Percentiles rank a stretch among this genome's conserved stretches.
Conservation (phyloP, 116 monocot genomes). For the Phalaenopsis hybrid region DNA sequence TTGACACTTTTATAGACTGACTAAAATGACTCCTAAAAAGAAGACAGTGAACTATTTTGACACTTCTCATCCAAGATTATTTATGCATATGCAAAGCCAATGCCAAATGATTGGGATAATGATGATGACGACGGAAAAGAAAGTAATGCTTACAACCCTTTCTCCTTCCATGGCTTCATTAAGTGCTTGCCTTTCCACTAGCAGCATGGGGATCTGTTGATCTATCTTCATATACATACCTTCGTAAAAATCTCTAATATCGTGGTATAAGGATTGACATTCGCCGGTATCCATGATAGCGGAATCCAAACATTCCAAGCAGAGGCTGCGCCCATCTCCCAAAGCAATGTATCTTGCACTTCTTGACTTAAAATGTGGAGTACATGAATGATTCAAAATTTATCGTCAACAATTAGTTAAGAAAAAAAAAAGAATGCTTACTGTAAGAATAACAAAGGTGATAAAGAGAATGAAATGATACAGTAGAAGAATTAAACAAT, state of each 20-base stretch:
- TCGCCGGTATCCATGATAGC: constrained; percentile 93
- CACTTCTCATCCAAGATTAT: not conserved
- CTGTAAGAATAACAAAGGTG: not conserved
- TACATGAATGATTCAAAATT: not conserved
- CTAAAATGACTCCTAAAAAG: too few relatives aligned
- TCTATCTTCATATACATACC: constrained; percentile 94
- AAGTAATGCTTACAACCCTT: constrained; percentile 47
- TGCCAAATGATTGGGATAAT: not conserved
- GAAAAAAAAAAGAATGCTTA: constrained; percentile 4
- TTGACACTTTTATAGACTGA: too few relatives aligned
- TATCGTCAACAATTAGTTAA: constrained; percentile 1
- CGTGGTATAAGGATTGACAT: constrained; percentile 86
- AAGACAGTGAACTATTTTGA: too few relatives aligned
- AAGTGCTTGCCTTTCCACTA: constrained; percentile 93
- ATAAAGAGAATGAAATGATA: not conserved
- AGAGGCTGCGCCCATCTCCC: constrained; percentile 78
- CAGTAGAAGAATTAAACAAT: not conserved
- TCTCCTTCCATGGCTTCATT: constrained; percentile 98
- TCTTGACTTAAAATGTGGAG: constrained; percentile 44
- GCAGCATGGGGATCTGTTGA: constrained; percentile 94
- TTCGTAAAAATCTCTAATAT: constrained; percentile 92
- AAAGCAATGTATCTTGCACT: constrained; percentile 59
- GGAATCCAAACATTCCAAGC: constrained; percentile 86
- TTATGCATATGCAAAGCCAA: not conserved
- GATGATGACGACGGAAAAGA: not conserved